Evolutionary conservation across 345 rosid species (phyloP).

Genomic region (Combretum micranthum): DNA sequence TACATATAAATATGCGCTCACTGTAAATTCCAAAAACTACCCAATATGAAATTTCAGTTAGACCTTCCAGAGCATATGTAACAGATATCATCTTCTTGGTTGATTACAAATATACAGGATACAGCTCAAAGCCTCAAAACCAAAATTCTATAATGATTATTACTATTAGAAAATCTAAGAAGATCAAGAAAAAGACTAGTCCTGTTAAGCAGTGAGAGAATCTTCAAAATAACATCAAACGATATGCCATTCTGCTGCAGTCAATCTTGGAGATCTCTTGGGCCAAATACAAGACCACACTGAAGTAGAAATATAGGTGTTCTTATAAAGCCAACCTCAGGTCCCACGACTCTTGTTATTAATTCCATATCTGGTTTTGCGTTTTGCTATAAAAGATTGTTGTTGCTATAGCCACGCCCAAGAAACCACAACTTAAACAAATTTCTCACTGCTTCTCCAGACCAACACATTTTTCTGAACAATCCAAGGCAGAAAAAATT

Average conservation of each 20-base stretch:
- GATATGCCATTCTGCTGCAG: constrained; percentile 70
- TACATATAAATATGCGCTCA: too few species aligned
- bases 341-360: constrained; percentile 70
- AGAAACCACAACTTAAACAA: constrained; percentile 88
- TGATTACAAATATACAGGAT: too few species aligned
- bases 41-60: too few species aligned
- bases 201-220: constrained; percentile 10
- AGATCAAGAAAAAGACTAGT: not conserved
- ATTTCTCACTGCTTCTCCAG: constrained; percentile 69
- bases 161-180: too few species aligned
- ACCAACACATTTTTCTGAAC: constrained; percentile 74
- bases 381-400: constrained; percentile 30
- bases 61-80: too few species aligned
- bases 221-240: constrained; percentile 63
- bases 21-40: too few species aligned
- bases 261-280: constrained; percentile 62
- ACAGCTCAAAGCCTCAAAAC: too few species aligned
- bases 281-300: constrained; percentile 70
- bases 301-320: constrained; percentile 64
- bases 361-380: constrained; percentile 56
- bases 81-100: too few species aligned
- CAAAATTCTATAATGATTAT: too few species aligned
- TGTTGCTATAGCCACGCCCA: constrained; percentile 64
- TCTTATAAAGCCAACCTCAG: constrained; percentile 77
- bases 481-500: constrained; percentile 72